These are phyloP conservation scores for Salmacisia buchloeana DNA, from an alignment of 1,284 basidiomycete species.

Conservation along the genomic window DNA sequence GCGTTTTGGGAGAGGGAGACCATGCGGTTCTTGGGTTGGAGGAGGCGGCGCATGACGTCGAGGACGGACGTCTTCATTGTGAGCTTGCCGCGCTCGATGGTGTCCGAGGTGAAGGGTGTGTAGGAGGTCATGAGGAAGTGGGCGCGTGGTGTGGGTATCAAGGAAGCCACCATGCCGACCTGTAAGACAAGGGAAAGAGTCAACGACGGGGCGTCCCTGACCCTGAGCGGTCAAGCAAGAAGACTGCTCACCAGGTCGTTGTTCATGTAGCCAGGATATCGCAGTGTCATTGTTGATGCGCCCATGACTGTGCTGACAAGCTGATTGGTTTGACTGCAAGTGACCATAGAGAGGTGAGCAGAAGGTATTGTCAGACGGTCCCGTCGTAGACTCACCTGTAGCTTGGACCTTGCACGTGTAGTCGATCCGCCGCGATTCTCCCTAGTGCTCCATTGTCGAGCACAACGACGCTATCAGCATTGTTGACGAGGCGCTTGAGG, in stretches of 20 bases:
- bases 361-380: not conserved
- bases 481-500: constrained; percentile 86
- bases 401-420: constrained; percentile 83
- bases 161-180: constrained; percentile 90
- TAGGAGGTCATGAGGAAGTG: constrained; percentile 99
- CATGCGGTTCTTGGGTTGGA: constrained; percentile 98
- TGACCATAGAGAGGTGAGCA: not conserved
- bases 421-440: constrained; percentile 80
- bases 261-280: constrained; percentile 99
- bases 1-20: constrained; percentile 67
- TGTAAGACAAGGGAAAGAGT: constrained; percentile 11
- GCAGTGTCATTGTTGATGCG: constrained; percentile 90
- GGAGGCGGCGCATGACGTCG: constrained; percentile 93
- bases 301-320: constrained; percentile 54
- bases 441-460: constrained; percentile 92
- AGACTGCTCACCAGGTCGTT: constrained; percentile 63
- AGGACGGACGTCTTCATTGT: constrained; percentile 58
- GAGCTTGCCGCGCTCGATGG: constrained; percentile 46
- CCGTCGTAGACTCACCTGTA: constrained; percentile 70
- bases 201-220: not conserved
- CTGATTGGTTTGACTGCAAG: constrained; percentile 56
- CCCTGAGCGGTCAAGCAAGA: not conserved
- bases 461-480: constrained; percentile 95
- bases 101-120: constrained; percentile 92
- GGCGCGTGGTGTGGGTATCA: constrained; percentile 97